These are phyloP conservation scores for Escovopsis sp. DNA, from an alignment of 2,329 filamentous ascomycete genomes.

Conservation along the genomic window DNA sequence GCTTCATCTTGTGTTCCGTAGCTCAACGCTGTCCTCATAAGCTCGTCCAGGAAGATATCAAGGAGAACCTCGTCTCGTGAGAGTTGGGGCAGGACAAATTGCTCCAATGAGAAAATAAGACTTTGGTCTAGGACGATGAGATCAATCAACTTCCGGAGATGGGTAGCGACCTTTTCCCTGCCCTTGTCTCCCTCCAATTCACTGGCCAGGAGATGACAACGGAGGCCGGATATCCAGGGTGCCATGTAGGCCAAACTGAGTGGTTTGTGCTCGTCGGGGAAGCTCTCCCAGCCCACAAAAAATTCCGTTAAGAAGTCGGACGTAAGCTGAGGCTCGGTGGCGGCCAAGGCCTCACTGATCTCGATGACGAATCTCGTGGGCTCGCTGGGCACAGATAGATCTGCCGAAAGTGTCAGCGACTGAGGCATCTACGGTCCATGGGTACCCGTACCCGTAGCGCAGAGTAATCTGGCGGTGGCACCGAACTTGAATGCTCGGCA, in stretches of 20 bases:
- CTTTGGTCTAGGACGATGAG: constrained; percentile 45
- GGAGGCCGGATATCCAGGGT: constrained; percentile 49
- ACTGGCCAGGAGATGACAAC: constrained; percentile 40
- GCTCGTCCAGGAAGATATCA: constrained; percentile 52
- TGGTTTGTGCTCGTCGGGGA: constrained; percentile 50
- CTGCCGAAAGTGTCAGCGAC: constrained; percentile 18
- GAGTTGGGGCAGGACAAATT: constrained; percentile 49
- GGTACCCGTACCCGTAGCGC: constrained; percentile 36
- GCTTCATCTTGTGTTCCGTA: constrained; percentile 43
- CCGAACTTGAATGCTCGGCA: constrained; percentile 54
- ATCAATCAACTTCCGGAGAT: constrained; percentile 53
- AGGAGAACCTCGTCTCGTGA: constrained; percentile 48
- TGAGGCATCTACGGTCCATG: background rate
- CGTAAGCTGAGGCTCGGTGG: constrained; percentile 50
- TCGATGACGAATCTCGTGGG: constrained; percentile 48
- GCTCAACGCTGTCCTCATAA: constrained; percentile 45
- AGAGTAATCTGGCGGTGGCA: constrained; percentile 44
- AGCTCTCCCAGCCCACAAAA: constrained; percentile 57
- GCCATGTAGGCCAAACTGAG: constrained; percentile 55
- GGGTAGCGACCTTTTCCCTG: constrained; percentile 44
- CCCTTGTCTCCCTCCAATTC: constrained; percentile 51
- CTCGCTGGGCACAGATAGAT: constrained; percentile 47
- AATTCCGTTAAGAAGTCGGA: constrained; percentile 59
- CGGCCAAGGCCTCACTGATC: constrained; percentile 48
- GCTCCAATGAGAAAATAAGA: constrained; percentile 45